phyloP scores from a whole-genome alignment of 2,329 filamentous ascomycete genomes.

The Monilinia polystroma region DNA sequence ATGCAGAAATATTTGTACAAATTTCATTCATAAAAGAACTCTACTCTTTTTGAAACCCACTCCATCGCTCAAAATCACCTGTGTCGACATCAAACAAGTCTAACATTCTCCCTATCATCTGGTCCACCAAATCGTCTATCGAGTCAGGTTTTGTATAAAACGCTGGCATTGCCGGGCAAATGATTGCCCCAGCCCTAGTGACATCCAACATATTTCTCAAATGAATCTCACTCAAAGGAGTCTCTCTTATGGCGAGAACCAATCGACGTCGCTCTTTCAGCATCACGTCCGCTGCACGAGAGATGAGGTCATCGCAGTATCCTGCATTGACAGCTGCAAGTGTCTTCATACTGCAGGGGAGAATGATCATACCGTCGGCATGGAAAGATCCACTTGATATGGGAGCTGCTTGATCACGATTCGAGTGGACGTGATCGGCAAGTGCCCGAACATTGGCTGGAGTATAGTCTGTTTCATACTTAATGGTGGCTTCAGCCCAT shows the following conservation, averaged over 20 bases:
- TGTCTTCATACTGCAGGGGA: slow-evolving; percentile 51
- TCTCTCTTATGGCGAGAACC: slow-evolving; percentile 46
- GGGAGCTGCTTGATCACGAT: slow-evolving; percentile 48
- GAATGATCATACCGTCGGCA: slow-evolving; percentile 49
- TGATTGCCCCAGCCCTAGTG: slow-evolving; percentile 43
- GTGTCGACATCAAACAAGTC: background rate
- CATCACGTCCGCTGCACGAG: slow-evolving; percentile 47
- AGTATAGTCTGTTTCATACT: slow-evolving; percentile 48
- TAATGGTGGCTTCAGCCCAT: slow-evolving; percentile 50
- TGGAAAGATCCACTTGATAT: slow-evolving; percentile 48
- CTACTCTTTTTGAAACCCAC: slow-evolving; percentile 24
- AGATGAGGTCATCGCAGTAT: slow-evolving; percentile 48
- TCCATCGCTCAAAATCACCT: background rate
- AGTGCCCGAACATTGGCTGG: slow-evolving; percentile 42
- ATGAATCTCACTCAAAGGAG: slow-evolving; percentile 49
- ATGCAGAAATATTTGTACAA: background rate
- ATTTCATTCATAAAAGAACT: background rate
- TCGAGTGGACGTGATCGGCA: slow-evolving; percentile 43
- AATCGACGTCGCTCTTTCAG: slow-evolving; percentile 47
- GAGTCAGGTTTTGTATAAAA: background rate
- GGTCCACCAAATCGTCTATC: background rate
- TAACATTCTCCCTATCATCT: background rate
- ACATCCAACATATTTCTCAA: slow-evolving; percentile 47
- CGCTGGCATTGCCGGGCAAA: slow-evolving; percentile 41
- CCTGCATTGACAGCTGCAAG: slow-evolving; percentile 46